phyloP scores from a whole-genome alignment of 176 grass and related monocot genomes.

The Oryza coarctata region DNA sequence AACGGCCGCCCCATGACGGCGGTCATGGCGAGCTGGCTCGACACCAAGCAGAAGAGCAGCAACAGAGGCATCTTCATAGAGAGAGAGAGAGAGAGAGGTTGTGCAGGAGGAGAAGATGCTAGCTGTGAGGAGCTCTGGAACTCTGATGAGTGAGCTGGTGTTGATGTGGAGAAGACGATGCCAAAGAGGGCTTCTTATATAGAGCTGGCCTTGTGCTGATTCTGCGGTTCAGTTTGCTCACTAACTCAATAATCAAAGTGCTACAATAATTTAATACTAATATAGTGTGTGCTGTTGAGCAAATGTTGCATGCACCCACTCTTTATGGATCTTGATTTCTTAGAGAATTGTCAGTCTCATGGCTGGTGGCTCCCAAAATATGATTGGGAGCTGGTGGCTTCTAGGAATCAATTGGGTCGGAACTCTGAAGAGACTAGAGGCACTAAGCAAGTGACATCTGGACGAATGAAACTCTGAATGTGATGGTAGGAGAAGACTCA shows the following conservation, averaged over 20 bases:
- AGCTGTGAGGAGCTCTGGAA: not conserved
- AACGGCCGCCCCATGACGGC: slow-evolving; percentile 54
- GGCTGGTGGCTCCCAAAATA: slow-evolving; percentile 37
- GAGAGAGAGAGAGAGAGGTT: not conserved
- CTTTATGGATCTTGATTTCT: slow-evolving; percentile 55
- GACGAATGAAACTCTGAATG: slow-evolving; percentile 31
- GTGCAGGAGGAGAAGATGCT: not conserved
- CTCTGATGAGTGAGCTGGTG: not conserved
- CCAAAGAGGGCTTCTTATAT: slow-evolving; percentile 36
- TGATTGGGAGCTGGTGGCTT: slow-evolving; percentile 31
- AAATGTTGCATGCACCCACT: slow-evolving; percentile 38
- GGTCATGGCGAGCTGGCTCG: slow-evolving; percentile 36
- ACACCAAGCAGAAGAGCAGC: slow-evolving; percentile 53
- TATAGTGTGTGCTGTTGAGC: slow-evolving; percentile 16
- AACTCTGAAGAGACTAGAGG: not conserved
- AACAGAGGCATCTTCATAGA: slow-evolving; percentile 47
- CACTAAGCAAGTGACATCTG: slow-evolving; percentile 33
- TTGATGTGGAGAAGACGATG: slow-evolving; percentile 26
- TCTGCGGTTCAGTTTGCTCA: slow-evolving; percentile 20
- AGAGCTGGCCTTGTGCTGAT: not conserved
- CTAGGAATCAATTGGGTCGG: slow-evolving; percentile 32
- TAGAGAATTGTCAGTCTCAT: slow-evolving; percentile 19
- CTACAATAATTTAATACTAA: not conserved
- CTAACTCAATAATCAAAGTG: slow-evolving; percentile 19
- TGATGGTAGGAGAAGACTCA: not conserved